phyloP scores from a whole-genome alignment of 1,139 yeast genomes.

The Spathaspora sp. region DNA sequence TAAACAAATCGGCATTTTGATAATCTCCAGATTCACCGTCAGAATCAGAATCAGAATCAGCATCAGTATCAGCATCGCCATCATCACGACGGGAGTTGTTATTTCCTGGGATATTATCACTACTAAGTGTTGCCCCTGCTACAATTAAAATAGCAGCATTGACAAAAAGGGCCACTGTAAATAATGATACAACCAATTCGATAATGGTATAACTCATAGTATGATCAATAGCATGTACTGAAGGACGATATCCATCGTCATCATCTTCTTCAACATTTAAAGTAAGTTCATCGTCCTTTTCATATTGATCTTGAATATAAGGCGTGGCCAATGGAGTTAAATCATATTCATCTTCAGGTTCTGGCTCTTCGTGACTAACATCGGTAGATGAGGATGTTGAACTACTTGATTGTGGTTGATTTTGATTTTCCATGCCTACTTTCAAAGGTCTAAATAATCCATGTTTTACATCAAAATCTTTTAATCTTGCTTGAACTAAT shows the following conservation, averaged over 20 bases:
- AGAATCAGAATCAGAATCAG: conserved; percentile 43
- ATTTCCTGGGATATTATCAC: conserved; percentile 10
- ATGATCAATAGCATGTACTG: conserved; percentile 63
- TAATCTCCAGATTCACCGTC: conserved; percentile 49
- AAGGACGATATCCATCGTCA: conserved; percentile 55
- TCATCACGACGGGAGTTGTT: conserved; percentile 18
- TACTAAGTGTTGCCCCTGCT: conserved; percentile 65
- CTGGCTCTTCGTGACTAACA: not conserved
- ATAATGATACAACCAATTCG: conserved; percentile 64
- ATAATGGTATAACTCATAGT: conserved; percentile 65
- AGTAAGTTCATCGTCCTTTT: conserved; percentile 30
- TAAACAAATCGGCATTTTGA: conserved; percentile 73
- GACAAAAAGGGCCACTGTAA: conserved; percentile 77
- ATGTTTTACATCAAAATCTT: conserved; percentile 72
- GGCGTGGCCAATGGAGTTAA: conserved; percentile 13
- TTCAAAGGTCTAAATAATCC: conserved; percentile 45
- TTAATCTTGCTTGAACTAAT: conserved; percentile 83
- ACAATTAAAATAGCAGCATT: conserved; percentile 77
- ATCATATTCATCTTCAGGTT: conserved; percentile 20
- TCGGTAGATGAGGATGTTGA: not conserved
- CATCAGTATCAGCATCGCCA: conserved; percentile 49
- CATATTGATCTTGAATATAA: conserved; percentile 13
- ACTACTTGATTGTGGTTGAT: conserved; percentile 1
- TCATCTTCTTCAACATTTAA: conserved; percentile 16
- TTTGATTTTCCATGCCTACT: conserved; percentile 5